Evolutionary conservation across 176 grass and related monocot genomes (phyloP).

Genomic region (Coix lacrymajobi): DNA sequence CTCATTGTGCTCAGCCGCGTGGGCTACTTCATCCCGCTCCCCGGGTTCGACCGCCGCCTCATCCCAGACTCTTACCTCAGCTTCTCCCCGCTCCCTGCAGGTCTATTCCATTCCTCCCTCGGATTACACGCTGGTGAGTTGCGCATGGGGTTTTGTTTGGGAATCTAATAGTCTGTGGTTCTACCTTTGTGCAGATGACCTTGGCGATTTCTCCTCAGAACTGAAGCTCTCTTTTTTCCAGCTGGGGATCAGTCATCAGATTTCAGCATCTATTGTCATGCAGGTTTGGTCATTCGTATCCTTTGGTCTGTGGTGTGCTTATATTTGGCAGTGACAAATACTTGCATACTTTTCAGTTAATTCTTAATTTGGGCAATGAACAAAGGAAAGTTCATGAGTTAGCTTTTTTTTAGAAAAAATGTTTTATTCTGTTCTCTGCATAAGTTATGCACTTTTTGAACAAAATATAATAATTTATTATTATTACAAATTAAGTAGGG

Average conservation of each 20-base stretch:
- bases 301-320: neutral
- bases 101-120: conserved; percentile 6
- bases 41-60: conserved; percentile 85
- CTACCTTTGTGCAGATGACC: conserved; percentile 51
- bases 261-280: conserved; percentile 93
- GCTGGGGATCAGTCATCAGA: conserved; percentile 93
- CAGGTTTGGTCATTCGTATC: conserved; percentile 49
- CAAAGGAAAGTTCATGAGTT: neutral
- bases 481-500: neutral
- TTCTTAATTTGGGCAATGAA: neutral
- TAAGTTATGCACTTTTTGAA: neutral
- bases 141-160: neutral
- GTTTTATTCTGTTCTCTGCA: neutral
- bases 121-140: neutral
- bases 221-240: conserved; percentile 95
- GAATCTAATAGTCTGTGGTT: neutral
- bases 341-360: neutral
- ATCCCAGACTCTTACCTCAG: conserved; percentile 91
- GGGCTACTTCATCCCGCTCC: conserved; percentile 83
- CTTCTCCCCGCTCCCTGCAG: conserved; percentile 73
- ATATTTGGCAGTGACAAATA: neutral
- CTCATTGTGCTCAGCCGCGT: conserved; percentile 85
- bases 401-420: neutral
- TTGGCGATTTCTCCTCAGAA: conserved; percentile 74
- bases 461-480: no score